Percentiles rank a stretch among this genome's conserved stretches.
These are phyloP conservation scores for Stipa capillata DNA, from an alignment of 176 grass and related monocot species.

Conservation along the genomic window DNA sequence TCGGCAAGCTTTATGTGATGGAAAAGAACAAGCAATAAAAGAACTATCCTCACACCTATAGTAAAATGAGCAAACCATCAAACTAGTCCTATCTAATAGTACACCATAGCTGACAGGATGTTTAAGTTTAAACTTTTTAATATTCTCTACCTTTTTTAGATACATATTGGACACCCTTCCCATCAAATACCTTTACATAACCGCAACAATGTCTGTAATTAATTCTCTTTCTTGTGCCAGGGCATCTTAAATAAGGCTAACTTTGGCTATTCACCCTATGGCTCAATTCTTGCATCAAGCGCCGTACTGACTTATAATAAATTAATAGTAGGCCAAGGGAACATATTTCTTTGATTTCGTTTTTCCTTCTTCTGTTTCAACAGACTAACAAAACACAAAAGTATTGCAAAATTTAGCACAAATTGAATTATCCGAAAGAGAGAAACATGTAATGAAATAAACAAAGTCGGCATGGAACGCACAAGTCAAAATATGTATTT, in stretches of 20 bases:
- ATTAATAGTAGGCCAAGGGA: not conserved
- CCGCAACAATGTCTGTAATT: not conserved
- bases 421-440: not conserved
- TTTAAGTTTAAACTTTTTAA: not conserved
- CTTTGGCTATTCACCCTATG: not conserved
- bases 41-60: not conserved
- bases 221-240: not conserved
- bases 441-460: not conserved
- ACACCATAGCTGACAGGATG: constrained; percentile 8
- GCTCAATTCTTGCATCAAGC: not conserved
- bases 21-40: not conserved
- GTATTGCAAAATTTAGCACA: not conserved
- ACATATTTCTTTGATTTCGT: not conserved
- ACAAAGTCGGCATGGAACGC: not conserved
- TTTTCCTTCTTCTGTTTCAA: not conserved
- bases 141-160: not conserved
- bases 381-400: not conserved
- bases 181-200: constrained; percentile 2
- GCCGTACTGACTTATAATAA: not conserved
- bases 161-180: not conserved
- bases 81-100: not conserved
- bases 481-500: not conserved
- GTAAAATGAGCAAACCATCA: not conserved
- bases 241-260: not conserved
- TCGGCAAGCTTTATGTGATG: not conserved